Evolutionary conservation across 2,329 filamentous ascomycete species (phyloP), one percentile per base, ranked within the genome.

Genomic region (Trichoderma citrinoviride): DNA sequence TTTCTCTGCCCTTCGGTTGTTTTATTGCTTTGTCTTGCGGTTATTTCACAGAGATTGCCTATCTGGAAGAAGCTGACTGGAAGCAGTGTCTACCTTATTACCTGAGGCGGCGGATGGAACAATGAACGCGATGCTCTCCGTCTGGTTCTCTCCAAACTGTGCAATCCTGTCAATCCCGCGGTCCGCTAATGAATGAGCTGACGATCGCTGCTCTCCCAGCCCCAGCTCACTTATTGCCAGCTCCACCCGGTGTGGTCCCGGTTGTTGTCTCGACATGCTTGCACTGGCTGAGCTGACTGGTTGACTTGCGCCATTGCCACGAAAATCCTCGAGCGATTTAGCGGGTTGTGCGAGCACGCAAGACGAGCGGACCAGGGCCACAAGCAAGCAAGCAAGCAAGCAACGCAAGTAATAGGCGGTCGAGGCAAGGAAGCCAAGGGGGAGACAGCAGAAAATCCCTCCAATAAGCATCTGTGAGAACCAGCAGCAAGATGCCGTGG

Each of bases 191-290:
- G 58, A 54, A 54, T 54, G 58, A 62, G 58, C 49, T 23, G 49
- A 44, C 58, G 47, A 62, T 62, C 58, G 25, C 58, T 62, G 49
- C 58, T 61, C 58, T 33, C 43, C 58, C n/a, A 41, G 58, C 37
- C 58, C 58, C 57, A 44, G 49, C 49, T 61, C 57, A 50, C 53
- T 52, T 25, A 61, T 53, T 37, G 25, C 15, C 47, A 46, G 47
- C 58, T 61, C 58, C 58, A 54, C 58, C 29, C 40, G n/a, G n/a
- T 27, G n/a, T 33, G 58, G 25, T 37, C 37, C 46, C 56, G 8
- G 17, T 29, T 17, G 17, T 27, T 52, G 57, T 61, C 49, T 49
- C 23, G 47, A 53, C 58, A 61, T 61, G 29, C 25, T 23, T 37
- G 54, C 40, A 44, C 54, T 12, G 10, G 33, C 14, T 37, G 33